Conservation (phyloP, 2,329 filamentous ascomycete genomes). For the Sarocladiaceae sp. region DNA sequence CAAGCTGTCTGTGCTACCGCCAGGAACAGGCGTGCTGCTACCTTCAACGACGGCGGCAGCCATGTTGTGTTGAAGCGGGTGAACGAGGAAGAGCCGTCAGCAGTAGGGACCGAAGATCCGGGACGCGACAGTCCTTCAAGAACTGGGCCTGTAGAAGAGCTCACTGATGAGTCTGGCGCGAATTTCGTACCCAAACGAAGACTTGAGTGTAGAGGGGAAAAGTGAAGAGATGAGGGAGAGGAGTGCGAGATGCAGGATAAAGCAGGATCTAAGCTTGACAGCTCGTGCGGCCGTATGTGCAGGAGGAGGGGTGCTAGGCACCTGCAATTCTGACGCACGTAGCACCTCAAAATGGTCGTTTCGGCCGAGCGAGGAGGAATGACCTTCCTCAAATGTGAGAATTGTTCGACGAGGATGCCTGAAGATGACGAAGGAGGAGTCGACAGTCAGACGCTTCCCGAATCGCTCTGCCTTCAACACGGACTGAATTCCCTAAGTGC, state of each 20-base stretch:
- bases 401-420: too few relatives aligned
- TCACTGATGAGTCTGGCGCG: background rate
- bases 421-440: too few relatives aligned
- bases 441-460: too few relatives aligned
- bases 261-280: background rate
- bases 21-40: background rate
- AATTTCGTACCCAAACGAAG: background rate
- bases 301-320: too few relatives aligned
- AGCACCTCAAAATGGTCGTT: too few relatives aligned
- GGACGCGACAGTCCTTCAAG: constrained; percentile 3
- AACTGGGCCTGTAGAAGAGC: constrained; percentile 5
- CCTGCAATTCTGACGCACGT: too few relatives aligned
- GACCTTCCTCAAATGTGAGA: too few relatives aligned
- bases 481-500: too few relatives aligned
- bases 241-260: background rate
- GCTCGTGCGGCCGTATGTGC: background rate
- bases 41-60: background rate
- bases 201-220: background rate
- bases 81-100: background rate
- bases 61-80: background rate
- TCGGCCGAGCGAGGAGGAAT: too few relatives aligned
- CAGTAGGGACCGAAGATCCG: background rate
- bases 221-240: background rate
- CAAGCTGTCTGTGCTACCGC: background rate
- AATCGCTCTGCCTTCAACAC: too few relatives aligned